Conservation (phyloP, 805 yeast species). For the Yamadazyma endophytica region DNA sequence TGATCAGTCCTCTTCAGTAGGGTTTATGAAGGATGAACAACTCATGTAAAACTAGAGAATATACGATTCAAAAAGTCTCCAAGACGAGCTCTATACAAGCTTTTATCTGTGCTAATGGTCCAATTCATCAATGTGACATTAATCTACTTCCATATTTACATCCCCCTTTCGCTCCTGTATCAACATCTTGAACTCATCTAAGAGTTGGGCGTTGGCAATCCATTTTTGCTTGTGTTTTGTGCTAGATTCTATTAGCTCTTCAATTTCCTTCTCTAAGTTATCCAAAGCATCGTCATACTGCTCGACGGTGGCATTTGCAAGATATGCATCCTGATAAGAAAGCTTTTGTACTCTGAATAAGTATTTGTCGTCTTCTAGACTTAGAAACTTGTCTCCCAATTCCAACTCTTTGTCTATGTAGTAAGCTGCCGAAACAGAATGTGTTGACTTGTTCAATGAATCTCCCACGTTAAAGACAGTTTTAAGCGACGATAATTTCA, state of each 20-base stretch:
- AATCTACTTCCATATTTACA: constrained; percentile 2
- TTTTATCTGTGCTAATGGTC: background rate
- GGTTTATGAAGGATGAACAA: too few relatives aligned
- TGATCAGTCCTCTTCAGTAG: constrained; percentile 62
- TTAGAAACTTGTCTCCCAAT: constrained; percentile 5
- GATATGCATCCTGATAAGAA: constrained; percentile 7
- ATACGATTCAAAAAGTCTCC: too few relatives aligned
- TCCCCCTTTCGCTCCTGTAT: constrained; percentile 13
- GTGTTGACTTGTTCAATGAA: too few relatives aligned
- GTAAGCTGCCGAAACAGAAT: constrained; percentile 7
- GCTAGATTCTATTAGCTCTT: constrained; percentile 26
- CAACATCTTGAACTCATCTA: constrained; percentile 26
- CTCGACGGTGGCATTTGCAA: constrained; percentile 13
- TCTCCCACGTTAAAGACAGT: constrained; percentile 4
- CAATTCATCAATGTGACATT: background rate
- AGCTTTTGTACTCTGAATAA: constrained; percentile 7
- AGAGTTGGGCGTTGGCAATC: constrained; percentile 28
- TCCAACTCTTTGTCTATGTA: constrained; percentile 7
- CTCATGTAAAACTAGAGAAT: too few relatives aligned
- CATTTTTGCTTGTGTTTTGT: constrained; percentile 30
- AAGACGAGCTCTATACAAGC: too few relatives aligned
- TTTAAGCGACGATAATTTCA: constrained; percentile 4
- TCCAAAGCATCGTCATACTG: constrained; percentile 30
- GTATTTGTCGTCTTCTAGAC: constrained; percentile 8
- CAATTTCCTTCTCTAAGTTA: constrained; percentile 19